phyloP scores from a whole-genome alignment of 208 protist species.

The Wallacemonas sp. region DNA sequence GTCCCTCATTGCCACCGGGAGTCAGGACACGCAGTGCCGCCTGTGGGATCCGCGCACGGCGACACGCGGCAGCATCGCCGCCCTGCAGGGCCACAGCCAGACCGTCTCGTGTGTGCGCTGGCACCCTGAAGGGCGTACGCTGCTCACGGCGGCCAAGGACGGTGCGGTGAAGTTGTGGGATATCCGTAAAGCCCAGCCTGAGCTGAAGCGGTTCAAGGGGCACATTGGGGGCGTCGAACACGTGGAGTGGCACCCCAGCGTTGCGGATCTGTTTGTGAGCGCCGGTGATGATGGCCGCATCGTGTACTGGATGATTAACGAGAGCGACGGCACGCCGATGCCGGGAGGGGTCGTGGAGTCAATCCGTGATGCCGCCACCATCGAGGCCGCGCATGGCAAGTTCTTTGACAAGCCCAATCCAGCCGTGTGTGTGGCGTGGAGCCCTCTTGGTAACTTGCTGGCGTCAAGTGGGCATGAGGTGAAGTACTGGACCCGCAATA shows the following conservation, averaged over 20 bases:
- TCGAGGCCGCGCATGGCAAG: constrained; percentile 78
- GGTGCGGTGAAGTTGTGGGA: constrained; percentile 84
- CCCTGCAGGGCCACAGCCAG: constrained; percentile 82
- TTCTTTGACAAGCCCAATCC: constrained; percentile 83
- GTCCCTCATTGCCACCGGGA: constrained; percentile 84
- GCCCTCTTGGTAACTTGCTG: constrained; percentile 79
- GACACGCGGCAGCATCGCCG: constrained; percentile 68
- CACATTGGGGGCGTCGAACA: constrained; percentile 75
- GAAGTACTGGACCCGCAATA: constrained; percentile 88
- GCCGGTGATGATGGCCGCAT: constrained; percentile 74
- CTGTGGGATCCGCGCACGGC: constrained; percentile 88
- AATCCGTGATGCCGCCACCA: constrained; percentile 49
- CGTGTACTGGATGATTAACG: constrained; percentile 85
- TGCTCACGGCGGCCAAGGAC: constrained; percentile 84
- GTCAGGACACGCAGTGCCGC: constrained; percentile 81
- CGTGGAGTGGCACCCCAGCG: constrained; percentile 80
- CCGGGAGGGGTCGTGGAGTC: constrained; percentile 63
- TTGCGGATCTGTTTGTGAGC: constrained; percentile 75
- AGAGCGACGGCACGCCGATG: constrained; percentile 56
- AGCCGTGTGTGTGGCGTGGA: constrained; percentile 75
- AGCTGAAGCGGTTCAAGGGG: constrained; percentile 74
- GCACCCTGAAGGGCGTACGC: constrained; percentile 72
- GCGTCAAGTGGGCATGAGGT: constrained; percentile 78
- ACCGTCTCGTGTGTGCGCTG: constrained; percentile 79
- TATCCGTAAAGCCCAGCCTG: constrained; percentile 72